Conservation (phyloP, 495 filamentous ascomycete genomes). For the Thermothielavioides terrestris region DNA sequence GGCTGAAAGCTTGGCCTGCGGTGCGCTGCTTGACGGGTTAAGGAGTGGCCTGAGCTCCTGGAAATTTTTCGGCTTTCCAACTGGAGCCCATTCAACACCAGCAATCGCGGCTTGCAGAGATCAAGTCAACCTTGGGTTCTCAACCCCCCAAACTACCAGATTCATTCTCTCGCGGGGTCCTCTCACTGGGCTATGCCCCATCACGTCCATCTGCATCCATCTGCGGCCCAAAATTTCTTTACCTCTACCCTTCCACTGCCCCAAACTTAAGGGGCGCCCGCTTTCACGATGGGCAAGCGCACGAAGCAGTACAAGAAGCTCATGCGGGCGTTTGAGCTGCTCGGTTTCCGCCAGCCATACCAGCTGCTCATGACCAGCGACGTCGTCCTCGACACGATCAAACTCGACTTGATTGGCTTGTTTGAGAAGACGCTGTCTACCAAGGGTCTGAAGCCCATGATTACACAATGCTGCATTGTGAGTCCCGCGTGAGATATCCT, state of each 20-base stretch:
- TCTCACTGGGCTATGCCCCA: no score
- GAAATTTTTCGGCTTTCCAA: constrained; percentile 15
- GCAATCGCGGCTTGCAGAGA: no score
- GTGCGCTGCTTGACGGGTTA: no score
- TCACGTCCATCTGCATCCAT: no score
- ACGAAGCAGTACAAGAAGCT: constrained; percentile 94
- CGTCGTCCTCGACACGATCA: constrained; percentile 33
- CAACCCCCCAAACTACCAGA: background rate
- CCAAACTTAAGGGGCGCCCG: background rate
- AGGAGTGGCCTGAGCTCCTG: constrained; percentile 5
- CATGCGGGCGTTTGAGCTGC: constrained; percentile 64
- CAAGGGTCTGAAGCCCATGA: constrained; percentile 67
- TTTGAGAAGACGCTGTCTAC: constrained; percentile 60
- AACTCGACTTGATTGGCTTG: constrained; percentile 64
- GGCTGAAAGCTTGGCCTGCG: constrained; percentile 10
- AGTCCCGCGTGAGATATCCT: no score
- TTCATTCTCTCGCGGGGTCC: no score
- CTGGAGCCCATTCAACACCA: no score
- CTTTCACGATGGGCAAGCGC: constrained; percentile 56
- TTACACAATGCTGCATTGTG: constrained; percentile 40
- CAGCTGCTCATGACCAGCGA: constrained; percentile 58
- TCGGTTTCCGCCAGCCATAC: constrained; percentile 79
- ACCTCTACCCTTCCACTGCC: background rate
- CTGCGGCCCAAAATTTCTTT: background rate
- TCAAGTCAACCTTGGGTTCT: background rate